Evolutionary conservation across 768 basidiomycete genomes (phyloP).

Genomic region (Rhizopogon sp.): DNA sequence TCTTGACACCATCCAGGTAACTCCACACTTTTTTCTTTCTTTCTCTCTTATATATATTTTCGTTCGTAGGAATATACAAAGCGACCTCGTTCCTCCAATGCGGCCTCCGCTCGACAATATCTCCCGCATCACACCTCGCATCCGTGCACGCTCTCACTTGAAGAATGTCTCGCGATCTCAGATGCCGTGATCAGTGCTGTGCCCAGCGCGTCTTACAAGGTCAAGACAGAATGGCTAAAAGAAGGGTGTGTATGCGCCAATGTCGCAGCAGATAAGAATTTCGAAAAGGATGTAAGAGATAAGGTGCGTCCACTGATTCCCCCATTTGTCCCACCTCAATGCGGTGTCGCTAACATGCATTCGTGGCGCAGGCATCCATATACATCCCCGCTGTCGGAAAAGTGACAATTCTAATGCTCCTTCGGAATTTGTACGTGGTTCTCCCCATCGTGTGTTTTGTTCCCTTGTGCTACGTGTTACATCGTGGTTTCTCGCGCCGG

Average conservation of each 20-base stretch:
- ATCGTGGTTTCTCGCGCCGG: background rate
- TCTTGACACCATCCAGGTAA: constrained; percentile 86
- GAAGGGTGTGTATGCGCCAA: constrained; percentile 94
- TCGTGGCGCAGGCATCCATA: constrained; percentile 66
- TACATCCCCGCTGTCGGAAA: constrained; percentile 98
- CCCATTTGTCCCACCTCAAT: too few relatives aligned
- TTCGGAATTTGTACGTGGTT: constrained; percentile 79
- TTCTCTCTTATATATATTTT: background rate
- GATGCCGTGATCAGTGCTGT: constrained; percentile 97
- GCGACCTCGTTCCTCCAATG: constrained; percentile 52
- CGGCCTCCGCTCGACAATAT: constrained; percentile 45
- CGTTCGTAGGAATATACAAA: constrained; percentile 81
- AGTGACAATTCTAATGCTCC: constrained; percentile 96
- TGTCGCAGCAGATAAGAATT: constrained; percentile 94
- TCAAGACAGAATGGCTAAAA: constrained; percentile 86
- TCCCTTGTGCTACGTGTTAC: background rate
- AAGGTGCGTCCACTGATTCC: constrained; percentile 49
- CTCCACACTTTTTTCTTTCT: background rate
- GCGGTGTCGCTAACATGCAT: background rate
- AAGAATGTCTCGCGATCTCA: constrained; percentile 77
- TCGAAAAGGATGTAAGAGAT: constrained; percentile 87
- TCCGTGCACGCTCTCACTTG: constrained; percentile 59
- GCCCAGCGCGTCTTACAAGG: constrained; percentile 78
- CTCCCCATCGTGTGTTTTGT: background rate
- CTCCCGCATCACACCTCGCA: constrained; percentile 83